Conservation (phyloP, 768 basidiomycete genomes). For the Psilocybe cyanescens region DNA sequence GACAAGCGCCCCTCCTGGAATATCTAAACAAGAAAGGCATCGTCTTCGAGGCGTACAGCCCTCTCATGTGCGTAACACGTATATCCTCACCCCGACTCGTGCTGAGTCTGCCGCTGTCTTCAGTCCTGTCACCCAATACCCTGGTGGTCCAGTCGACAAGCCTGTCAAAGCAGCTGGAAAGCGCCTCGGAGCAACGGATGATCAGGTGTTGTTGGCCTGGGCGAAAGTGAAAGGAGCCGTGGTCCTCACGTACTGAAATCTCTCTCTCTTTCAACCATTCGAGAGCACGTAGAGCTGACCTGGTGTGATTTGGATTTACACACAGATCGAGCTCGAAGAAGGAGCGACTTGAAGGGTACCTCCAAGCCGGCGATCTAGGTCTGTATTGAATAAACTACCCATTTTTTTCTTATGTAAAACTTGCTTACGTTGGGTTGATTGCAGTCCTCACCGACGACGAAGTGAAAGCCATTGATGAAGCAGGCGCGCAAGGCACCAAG, state of each 20-base stretch:
- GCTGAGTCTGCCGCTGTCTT: background rate
- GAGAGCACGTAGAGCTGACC: background rate
- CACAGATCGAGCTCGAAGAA: constrained; percentile 68
- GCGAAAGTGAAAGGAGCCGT: constrained; percentile 54
- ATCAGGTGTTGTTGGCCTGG: constrained; percentile 78
- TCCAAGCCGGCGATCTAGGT: constrained; percentile 18
- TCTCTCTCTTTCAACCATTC: background rate
- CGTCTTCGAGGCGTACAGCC: constrained; percentile 71
- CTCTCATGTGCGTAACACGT: constrained; percentile 49
- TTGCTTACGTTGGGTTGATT: background rate
- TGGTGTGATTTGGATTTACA: background rate
- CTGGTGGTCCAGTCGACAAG: constrained; percentile 67
- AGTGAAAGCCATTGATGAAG: constrained; percentile 57
- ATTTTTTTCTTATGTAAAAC: too few species aligned
- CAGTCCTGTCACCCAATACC: constrained; percentile 61
- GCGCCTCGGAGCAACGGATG: constrained; percentile 52
- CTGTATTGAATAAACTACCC: background rate
- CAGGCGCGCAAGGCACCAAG: constrained; percentile 48
- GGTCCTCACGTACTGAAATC: background rate
- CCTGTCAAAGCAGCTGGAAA: constrained; percentile 58
- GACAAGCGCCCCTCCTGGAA: constrained; percentile 53
- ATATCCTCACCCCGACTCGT: background rate
- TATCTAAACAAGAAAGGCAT: constrained; percentile 47
- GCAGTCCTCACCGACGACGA: constrained; percentile 55
- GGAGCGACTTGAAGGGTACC: constrained; percentile 44